Base-by-base conservation (phyloP, 805 yeast species). In the Metschnikowia proteae region DNA sequence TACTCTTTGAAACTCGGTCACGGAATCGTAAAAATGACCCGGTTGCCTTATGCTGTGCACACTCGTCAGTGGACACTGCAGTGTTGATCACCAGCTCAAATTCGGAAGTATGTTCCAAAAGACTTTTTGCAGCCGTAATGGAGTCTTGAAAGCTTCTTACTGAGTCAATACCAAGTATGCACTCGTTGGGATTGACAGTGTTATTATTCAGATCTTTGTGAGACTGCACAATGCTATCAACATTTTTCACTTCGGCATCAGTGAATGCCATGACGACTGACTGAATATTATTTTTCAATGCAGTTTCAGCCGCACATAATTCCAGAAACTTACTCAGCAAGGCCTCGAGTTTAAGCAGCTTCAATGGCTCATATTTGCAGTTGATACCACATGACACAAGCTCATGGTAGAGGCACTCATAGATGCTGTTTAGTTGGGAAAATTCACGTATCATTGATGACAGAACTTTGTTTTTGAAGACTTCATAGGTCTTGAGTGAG, bases 391-490 rank as follows among this genome's bases (percentile, higher is more conserved):
- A 36, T 10, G 26, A 17, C n/a, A 47, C 40, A 25, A 57, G 43
- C 23, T 45, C 47, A 22, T 35, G 38, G 17, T 46, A 33, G 8
- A 53, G 33, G 3, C 43, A 6, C n/a, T 51, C 51, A 32, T 29
- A 40, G 7, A 55, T 49, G n/a, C 34, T 38, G 25, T 50, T 38
- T 11, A 57, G 40, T 37, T 57, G 58, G 9, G 60, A 58, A 10
- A 53, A 27, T 25, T 55, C 59, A 28, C 48, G 29, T 11, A 32
- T 25, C 36, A 40, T 40, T 23, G 35, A 38, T 6, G 31, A 23
- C 23, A 35, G 44, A 5, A 49, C 27, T 5, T 29, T n/a, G 10
- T 31, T 32, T 25, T 27, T 39, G 4, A 35, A 34, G 3, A 22
- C 30, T 9, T 40, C 25, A n/a, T 31, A 40, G 22, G 23, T 32